Base-by-base conservation (phyloP, 805 yeast genomes). In the Yamadazyma olivae region DNA sequence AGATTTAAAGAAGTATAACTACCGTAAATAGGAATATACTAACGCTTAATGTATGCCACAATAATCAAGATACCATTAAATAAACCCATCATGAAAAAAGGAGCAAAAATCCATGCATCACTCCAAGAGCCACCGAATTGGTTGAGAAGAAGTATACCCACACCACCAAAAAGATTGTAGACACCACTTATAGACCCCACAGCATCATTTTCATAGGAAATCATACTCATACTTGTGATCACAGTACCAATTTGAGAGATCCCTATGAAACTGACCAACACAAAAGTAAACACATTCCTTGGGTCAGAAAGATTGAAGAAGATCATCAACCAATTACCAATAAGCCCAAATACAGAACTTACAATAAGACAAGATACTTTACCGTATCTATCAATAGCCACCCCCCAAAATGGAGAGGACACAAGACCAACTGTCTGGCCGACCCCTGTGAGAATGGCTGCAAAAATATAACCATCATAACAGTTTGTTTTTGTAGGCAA, bases 161-260 rank as follows among this genome's bases (percentile, higher is more conserved):
- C 33, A 1, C 86, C 86, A 13, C 88, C 89, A 44, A 72, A 63
- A 36, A 83, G 70, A n/a, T 82, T 73, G 51, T 78, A 80, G 9
- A 80, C 74, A 5, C 91, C 91, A 33, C 82, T 72, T 27, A 83
- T 70, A 2, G 83, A 67, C n/a, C 89, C 89, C 32, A 75, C 73
- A 21, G 75, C 48, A 29, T 52, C 55, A 25, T 46, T 45, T 9
- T 45, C 51, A 17, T 45, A 33, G 1, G 51, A 47, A 4, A 61
- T 53, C 47, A 82, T 62, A 6, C 86, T 76, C 79, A 81, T 76
- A 21, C 87, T 78, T 16, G 76, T 67, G 32, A 81, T 72, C 23
- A 80, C 73, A 24, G 74, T 67, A 7, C 83, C 83, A 35, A 80
- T 77, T 54, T 79, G 84, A 2, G 83, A 70, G 4, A 71, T 55